phyloP scores from a whole-genome alignment of 139 green algal species.

The Chlamydomonas asymmetrica region DNA sequence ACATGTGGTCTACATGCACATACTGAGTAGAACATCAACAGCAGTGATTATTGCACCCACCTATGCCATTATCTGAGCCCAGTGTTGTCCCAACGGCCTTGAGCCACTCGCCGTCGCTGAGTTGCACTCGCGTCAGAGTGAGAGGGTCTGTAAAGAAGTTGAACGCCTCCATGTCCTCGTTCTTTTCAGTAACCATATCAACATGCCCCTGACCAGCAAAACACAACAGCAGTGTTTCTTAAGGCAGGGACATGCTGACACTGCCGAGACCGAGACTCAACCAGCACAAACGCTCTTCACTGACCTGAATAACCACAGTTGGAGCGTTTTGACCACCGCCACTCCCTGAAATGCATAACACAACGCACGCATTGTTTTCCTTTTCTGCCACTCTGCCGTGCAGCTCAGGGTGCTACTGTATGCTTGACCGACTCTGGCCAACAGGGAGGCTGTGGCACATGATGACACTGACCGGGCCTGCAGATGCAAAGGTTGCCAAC shows the following conservation, averaged over 20 bases:
- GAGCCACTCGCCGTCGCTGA: conserved; percentile 73
- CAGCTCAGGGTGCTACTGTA: no score
- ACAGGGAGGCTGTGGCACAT: no score
- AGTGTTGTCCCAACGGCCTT: conserved; percentile 72
- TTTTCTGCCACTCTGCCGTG: no score
- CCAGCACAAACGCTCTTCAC: neutral
- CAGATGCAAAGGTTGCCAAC: conserved; percentile 70
- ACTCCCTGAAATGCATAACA: conserved; percentile 46
- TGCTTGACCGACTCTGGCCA: no score
- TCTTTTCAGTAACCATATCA: conserved; percentile 78
- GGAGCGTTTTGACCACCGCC: conserved; percentile 63
- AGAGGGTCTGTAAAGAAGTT: conserved; percentile 70
- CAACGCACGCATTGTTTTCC: neutral
- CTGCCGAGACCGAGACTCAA: neutral
- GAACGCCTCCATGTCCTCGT: conserved; percentile 39
- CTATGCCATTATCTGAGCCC: conserved; percentile 76
- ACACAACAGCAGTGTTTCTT: neutral
- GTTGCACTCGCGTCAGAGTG: conserved; percentile 34
- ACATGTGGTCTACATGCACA: no score
- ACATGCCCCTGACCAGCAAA: conserved; percentile 53
- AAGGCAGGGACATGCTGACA: neutral
- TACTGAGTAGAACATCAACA: no score
- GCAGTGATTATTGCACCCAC: conserved; percentile 1
- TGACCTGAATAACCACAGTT: conserved; percentile 67
- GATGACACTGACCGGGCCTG: neutral